Conservation (phyloP, 495 filamentous ascomycete genomes). For the Friedmanniomyces simplex region DNA sequence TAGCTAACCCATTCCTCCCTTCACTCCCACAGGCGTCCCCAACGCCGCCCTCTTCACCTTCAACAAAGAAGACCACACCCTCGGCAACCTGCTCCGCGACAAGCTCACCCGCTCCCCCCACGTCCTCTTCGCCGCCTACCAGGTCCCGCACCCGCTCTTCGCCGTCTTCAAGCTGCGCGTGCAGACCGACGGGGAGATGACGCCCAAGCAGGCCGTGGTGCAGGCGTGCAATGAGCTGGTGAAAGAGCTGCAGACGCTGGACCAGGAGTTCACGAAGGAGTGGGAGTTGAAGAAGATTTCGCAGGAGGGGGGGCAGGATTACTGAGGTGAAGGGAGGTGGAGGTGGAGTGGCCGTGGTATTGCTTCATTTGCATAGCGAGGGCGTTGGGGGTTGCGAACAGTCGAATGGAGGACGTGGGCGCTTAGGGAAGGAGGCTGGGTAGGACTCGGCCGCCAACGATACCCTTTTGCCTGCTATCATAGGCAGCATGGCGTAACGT, state of each 20-base stretch:
- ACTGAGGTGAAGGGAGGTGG: neutral
- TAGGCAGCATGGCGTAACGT: neutral
- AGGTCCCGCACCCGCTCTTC: conserved; percentile 70
- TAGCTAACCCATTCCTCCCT: conserved; percentile 1
- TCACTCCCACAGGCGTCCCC: conserved; percentile 52
- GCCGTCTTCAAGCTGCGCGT: conserved; percentile 78
- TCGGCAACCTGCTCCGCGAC: conserved; percentile 77
- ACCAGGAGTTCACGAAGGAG: conserved; percentile 88
- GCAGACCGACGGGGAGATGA: conserved; percentile 81
- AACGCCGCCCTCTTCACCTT: conserved; percentile 83
- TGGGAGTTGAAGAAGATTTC: conserved; percentile 80
- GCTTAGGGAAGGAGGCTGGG: neutral
- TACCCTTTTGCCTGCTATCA: neutral
- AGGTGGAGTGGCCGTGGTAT: too few species aligned
- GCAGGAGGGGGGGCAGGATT: neutral
- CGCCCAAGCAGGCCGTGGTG: conserved; percentile 77
- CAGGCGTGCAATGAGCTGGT: conserved; percentile 68
- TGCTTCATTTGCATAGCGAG: neutral
- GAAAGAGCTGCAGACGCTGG: conserved; percentile 60
- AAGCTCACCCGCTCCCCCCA: conserved; percentile 69
- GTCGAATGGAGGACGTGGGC: neutral
- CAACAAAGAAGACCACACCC: conserved; percentile 93
- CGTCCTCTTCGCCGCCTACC: conserved; percentile 81
- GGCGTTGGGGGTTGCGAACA: neutral
- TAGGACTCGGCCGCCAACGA: neutral